Base-by-base conservation (phyloP, 2,329 filamentous ascomycete species). In the Beauveria sp. region DNA sequence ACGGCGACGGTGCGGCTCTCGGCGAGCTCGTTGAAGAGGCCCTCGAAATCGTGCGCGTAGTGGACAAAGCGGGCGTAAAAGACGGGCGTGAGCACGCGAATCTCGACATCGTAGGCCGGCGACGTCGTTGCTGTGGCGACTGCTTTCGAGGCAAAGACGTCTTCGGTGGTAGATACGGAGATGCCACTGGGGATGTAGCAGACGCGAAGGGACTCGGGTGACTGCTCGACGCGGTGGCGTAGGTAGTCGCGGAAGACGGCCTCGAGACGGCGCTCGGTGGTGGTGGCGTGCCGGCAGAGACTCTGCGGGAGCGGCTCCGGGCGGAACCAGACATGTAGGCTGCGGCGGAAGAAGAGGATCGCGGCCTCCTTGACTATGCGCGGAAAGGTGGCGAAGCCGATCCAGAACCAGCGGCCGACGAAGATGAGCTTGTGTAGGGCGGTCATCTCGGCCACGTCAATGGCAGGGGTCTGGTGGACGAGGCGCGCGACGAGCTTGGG, bases 21-120 rank as follows among this genome's bases (percentile, higher is more conserved):
- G 50, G 81, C 70, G 68, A 83, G 69, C 68, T 89, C 86, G 62
- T 79, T 78, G 60, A 86, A 82, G 34, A 89, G 74, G 1, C 84
- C 85, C 66, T 87, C 83, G 20, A 83, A 77, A 24, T 84, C 82
- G 67, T 87, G 79, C 0, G 81, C 76, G 67, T 90, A 89, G 64
- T 82, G 79, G 0, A 86, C 77, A 53, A 90, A 85, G 30, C 86
- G 80, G 14, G 82, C 79, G 73, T 91, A 91, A 68, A 91, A 91
- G 0, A 75, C 77, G 1, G 88, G 87, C 0, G 84, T 87, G 22
- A 88, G 70, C 5, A 90, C 75, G 58, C 79, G 80, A 53, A 90
- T 73, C 49, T 82, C 81, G 6, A 88, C 24, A 1, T 43, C 42
- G 42, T 34, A 46, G 34, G 18, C 40, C 16, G 46, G 40, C 46